Conservation (phyloP, 208 protist genomes). For the Trichomonas gallinae region DNA sequence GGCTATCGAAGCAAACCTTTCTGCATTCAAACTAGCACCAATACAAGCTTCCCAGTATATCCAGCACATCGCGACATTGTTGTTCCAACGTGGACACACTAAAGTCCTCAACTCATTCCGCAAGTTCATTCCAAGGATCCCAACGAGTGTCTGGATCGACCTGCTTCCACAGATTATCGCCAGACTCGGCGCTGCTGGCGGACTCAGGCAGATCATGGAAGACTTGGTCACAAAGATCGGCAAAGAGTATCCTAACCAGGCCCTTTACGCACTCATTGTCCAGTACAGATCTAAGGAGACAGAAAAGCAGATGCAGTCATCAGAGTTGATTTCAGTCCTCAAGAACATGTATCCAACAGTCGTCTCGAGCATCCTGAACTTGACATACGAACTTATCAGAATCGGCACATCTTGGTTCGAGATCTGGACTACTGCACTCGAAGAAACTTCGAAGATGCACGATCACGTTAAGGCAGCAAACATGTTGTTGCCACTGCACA, state of each 20-base stretch:
- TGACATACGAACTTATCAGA: neutral
- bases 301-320: neutral
- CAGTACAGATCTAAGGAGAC: neutral
- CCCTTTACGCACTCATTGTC: neutral
- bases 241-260: neutral
- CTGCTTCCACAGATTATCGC: slow-evolving; percentile 8
- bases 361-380: neutral
- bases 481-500: neutral
- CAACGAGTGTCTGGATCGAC: neutral
- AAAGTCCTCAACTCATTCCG: neutral
- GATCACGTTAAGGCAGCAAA: neutral
- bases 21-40: neutral
- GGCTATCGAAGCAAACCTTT: neutral
- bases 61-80: neutral
- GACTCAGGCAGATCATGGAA: neutral
- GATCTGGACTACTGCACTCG: neutral
- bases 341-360: neutral
- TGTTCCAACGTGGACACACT: neutral
- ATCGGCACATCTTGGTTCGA: neutral
- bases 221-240: neutral
- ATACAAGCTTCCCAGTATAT: neutral
- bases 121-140: neutral
- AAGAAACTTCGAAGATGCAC: neutral
- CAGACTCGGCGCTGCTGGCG: neutral
- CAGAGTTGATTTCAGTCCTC: neutral